phyloP scores from a whole-genome alignment of 139 green algal genomes.

The Closterium sp. region DNA sequence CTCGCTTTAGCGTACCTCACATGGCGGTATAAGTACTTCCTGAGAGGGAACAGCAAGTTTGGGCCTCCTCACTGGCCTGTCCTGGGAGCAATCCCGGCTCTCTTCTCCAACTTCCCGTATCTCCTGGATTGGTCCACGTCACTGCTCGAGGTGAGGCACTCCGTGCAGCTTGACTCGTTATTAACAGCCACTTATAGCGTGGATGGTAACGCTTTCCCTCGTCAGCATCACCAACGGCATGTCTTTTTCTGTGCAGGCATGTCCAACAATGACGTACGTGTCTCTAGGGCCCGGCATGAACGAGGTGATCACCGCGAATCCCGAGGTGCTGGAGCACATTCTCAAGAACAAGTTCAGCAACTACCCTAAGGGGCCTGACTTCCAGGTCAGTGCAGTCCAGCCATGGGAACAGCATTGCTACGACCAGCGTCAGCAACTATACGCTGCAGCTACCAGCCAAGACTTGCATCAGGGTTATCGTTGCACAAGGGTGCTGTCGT shows the following conservation, averaged over 20 bases:
- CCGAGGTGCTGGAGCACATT: slow-evolving; percentile 23
- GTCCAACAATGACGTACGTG: neutral
- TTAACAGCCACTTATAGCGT: no score
- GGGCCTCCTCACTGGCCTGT: neutral
- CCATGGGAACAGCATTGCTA: neutral
- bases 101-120: neutral
- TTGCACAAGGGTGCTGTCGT: no score
- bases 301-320: slow-evolving; percentile 29
- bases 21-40: neutral
- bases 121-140: neutral
- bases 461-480: no score
- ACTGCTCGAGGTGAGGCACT: neutral
- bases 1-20: neutral
- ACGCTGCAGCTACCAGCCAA: no score
- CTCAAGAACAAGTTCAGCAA: slow-evolving; percentile 39
- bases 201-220: no score
- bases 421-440: no score
- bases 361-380: slow-evolving; percentile 42
- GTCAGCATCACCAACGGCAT: no score
- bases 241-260: neutral
- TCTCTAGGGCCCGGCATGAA: neutral
- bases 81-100: neutral
- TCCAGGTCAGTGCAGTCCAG: slow-evolving; percentile 19
- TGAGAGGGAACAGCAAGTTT: neutral
- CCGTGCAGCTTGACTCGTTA: neutral